Conservation (phyloP, 164 flowering plant genomes). For the Pachysandra terminalis region DNA sequence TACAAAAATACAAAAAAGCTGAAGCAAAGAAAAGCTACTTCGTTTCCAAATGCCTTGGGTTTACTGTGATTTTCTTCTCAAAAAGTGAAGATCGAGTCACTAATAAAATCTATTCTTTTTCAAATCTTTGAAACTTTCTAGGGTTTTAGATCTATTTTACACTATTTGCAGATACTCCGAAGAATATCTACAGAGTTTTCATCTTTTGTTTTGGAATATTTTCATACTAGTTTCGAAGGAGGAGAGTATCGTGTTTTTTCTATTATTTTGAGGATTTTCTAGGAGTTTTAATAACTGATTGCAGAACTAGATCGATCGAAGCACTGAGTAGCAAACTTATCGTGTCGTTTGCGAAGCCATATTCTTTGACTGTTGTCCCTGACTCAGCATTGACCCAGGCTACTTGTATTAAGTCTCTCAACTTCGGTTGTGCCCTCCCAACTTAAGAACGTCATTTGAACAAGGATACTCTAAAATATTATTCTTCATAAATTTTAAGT, state of each 20-base stretch:
- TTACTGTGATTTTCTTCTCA: background rate
- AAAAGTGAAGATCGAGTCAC: background rate
- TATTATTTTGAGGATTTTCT: background rate
- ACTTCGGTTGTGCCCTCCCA: too few relatives aligned
- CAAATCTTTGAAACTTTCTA: background rate
- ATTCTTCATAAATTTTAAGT: too few relatives aligned
- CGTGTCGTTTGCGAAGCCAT: background rate
- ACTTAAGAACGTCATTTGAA: too few relatives aligned
- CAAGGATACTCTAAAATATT: too few relatives aligned
- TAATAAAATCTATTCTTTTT: background rate
- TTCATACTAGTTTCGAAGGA: background rate
- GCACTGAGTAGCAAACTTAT: background rate
- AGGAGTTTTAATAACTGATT: too few relatives aligned
- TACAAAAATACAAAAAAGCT: background rate
- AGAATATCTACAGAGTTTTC: background rate
- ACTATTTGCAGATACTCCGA: background rate
- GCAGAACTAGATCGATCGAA: slow-evolving; percentile 3
- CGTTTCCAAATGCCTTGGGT: background rate
- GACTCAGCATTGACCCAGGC: too few relatives aligned
- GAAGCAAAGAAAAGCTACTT: background rate
- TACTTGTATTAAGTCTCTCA: too few relatives aligned
- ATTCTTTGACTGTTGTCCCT: too few relatives aligned
- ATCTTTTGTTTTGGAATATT: too few relatives aligned
- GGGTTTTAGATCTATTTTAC: background rate
- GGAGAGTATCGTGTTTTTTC: background rate